Evolutionary conservation across 345 rosid genomes (phyloP).

Genomic region (Draba incana): DNA sequence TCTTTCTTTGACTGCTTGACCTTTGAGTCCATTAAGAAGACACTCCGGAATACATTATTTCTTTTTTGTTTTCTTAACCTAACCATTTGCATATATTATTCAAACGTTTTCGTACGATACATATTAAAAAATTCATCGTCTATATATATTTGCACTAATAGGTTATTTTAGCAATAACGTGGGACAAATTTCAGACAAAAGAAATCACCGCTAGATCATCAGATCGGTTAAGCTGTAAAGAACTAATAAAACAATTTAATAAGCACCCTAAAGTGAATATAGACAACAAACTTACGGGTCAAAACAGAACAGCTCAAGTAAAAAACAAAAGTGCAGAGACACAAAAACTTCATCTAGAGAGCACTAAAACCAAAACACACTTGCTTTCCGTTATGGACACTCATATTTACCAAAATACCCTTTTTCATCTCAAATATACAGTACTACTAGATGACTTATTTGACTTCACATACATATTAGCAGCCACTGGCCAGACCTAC

Average conservation of each 20-base stretch:
- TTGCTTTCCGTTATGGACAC: neutral
- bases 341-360: slow-evolving; percentile 17
- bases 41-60: no score
- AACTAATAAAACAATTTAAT: neutral
- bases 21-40: no score
- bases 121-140: no score
- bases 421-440: neutral
- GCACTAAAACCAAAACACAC: slow-evolving; percentile 21
- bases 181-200: neutral
- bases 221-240: slow-evolving; percentile 1
- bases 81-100: no score
- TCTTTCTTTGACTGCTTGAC: no score
- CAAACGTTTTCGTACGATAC: no score
- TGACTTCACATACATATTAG: slow-evolving; percentile 20
- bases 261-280: neutral
- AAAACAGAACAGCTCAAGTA: slow-evolving; percentile 25
- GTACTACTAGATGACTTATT: neutral
- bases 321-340: slow-evolving; percentile 29
- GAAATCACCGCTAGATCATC: neutral
- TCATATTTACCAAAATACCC: neutral
- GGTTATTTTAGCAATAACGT: neutral
- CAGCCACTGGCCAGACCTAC: slow-evolving; percentile 16
- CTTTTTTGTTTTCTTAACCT: no score
- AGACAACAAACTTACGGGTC: slow-evolving; percentile 14
- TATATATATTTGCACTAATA: neutral